Evolutionary conservation across 179 eudicot species (phyloP), one percentile per base, ranked within the genome.

Genomic region (Corrigiola litoralis): DNA sequence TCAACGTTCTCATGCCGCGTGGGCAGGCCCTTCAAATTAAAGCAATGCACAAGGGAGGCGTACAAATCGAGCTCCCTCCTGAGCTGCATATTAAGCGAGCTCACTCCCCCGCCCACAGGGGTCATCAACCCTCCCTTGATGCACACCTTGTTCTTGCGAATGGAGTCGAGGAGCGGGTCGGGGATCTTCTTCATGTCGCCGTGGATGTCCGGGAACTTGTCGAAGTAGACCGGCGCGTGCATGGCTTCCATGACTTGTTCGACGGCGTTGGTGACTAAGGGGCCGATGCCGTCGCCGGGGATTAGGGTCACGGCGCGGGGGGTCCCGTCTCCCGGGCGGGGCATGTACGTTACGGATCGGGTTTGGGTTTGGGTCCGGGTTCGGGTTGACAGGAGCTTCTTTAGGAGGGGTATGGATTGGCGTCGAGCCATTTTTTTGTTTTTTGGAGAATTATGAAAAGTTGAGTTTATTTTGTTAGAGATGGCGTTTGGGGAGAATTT

Each of bases 271-370:
- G 97, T 90, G 3, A 90, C 95, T 11, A 90, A 66, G 0, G 97
- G 97, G 0, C 97, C 97, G 79, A 90, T 79, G 0, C 97, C 97
- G 69, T 90, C 97, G 4, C 97, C 95, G 16, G 95, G 92, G 7
- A 90, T 85, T 4, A 90, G 80, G 20, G 97, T 90, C 7, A 90
- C 97, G 16, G 71, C 37, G 3, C 95, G 67, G 0, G 92, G 85
- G 1, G 79, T 44, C 1, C 88, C 95, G 70, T 87, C 97, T 2
- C 95, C 92, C 31, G 97, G 95, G 2, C 97, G 89, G 14, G 97
- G 95, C 97, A 90, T 90, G 89, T 88, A 87, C 31, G 97, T 87
- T 0, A 90, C 80, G 33, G 85, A 78, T 70, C 95, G 86, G 65
- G 80, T 66, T 32, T n/a, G n/a, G n/a, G 25, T 66, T 18, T 12